A percentile compares a stretch with the other conserved stretches of the same genome.
phyloP scores from a whole-genome alignment of 1,284 basidiomycete genomes.

The Puccinia polysora region DNA sequence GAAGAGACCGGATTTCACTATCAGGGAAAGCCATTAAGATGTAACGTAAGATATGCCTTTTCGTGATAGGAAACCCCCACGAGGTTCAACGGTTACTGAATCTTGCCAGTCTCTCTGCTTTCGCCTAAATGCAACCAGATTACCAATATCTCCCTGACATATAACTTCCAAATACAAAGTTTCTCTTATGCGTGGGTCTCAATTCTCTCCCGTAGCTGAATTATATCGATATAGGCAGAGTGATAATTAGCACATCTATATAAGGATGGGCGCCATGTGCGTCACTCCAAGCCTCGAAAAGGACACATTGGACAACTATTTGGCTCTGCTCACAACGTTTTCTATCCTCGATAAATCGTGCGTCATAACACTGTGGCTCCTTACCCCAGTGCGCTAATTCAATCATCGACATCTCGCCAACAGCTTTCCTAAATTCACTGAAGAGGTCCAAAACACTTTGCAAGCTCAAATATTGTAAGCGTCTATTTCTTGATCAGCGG shows the following conservation, averaged over 20 bases:
- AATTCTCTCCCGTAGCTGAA: neutral
- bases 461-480: slow-evolving; percentile 24
- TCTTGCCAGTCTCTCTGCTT: neutral
- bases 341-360: slow-evolving; percentile 13
- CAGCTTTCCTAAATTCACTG: slow-evolving; percentile 20
- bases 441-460: slow-evolving; percentile 25
- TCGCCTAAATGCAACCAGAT: neutral
- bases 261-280: slow-evolving; percentile 22
- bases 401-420: neutral
- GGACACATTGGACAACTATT: slow-evolving; percentile 15
- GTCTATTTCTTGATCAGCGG: too few relatives aligned
- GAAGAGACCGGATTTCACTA: slow-evolving; percentile 25
- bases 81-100: neutral
- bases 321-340: slow-evolving; percentile 3
- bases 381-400: neutral
- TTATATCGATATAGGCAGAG: neutral
- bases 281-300: slow-evolving; percentile 12
- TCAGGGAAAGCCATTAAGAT: slow-evolving; percentile 8
- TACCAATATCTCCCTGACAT: slow-evolving; percentile 16
- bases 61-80: neutral
- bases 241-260: neutral
- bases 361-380: neutral
- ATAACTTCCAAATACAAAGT: slow-evolving; percentile 21
- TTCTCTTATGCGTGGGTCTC: slow-evolving; percentile 31
- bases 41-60: slow-evolving; percentile 3